Evolutionary conservation across 202 grass and related monocot genomes (phyloP).

Genomic region (Eragrostis tef): DNA sequence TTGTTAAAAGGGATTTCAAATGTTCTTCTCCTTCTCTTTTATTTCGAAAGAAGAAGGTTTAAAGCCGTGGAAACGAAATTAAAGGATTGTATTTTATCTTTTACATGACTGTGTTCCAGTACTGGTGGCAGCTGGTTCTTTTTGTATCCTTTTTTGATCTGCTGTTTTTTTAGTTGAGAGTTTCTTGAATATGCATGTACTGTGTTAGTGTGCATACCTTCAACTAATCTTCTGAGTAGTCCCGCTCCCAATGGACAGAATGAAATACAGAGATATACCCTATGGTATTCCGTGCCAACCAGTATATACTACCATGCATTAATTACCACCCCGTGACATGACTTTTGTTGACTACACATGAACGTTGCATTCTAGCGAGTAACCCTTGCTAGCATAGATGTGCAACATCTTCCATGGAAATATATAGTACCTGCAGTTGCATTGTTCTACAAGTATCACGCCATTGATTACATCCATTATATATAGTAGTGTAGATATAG

Average conservation of each 20-base stretch:
- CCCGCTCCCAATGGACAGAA: conserved; percentile 40
- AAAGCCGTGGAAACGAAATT: neutral
- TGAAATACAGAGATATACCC: neutral
- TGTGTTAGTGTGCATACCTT: neutral
- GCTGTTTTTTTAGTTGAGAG: neutral
- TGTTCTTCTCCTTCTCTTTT: neutral
- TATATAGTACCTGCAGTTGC: neutral
- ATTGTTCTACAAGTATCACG: neutral
- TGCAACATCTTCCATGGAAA: conserved; percentile 10
- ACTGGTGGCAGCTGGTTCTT: conserved; percentile 3
- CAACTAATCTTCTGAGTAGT: neutral
- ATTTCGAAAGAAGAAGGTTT: neutral
- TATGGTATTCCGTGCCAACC: conserved; percentile 44
- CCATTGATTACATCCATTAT: neutral
- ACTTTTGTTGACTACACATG: neutral
- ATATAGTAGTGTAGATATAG: neutral
- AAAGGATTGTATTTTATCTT: neutral
- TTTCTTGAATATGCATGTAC: neutral
- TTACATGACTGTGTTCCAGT: conserved; percentile 7
- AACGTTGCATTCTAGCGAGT: neutral
- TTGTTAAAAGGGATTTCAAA: conserved; percentile 22
- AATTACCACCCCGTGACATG: conserved; percentile 20
- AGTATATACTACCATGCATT: conserved; percentile 34
- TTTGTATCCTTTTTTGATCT: conserved; percentile 21
- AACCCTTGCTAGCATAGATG: neutral